Percentiles rank a stretch among this genome's conserved stretches.
These are phyloP conservation scores for Mycena chlorophos DNA, from an alignment of 768 basidiomycete genomes.

Conservation along the genomic window DNA sequence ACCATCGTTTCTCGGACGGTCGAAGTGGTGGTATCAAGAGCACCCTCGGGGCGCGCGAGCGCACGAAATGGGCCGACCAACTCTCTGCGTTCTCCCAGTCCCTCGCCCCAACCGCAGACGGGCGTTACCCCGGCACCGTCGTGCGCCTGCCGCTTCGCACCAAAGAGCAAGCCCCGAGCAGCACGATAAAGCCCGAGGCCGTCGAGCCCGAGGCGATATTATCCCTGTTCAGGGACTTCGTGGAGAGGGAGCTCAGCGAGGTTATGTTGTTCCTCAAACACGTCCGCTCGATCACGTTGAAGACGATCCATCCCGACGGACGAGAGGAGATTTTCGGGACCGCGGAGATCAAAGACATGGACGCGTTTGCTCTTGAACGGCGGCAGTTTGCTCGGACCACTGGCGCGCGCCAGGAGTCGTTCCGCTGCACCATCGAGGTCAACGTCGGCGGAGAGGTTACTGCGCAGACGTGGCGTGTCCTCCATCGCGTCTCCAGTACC, in stretches of 20 bases:
- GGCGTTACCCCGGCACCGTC: conserved; percentile 23
- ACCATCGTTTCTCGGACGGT: conserved; percentile 16
- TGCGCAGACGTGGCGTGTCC: conserved; percentile 23
- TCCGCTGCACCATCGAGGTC: conserved; percentile 16
- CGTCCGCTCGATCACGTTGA: conserved; percentile 28
- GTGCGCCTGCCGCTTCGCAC: conserved; percentile 33
- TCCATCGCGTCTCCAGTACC: conserved; percentile 17
- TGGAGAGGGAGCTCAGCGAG: conserved; percentile 26
- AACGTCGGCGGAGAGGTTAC: neutral
- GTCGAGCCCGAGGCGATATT: conserved; percentile 20
- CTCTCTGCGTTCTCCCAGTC: conserved; percentile 23
- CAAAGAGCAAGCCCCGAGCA: conserved; percentile 9
- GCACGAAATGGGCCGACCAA: conserved; percentile 22
- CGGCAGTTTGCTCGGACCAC: conserved; percentile 17
- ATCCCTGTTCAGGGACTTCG: conserved; percentile 27
- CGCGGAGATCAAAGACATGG: conserved; percentile 15
- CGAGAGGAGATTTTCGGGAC: conserved; percentile 15
- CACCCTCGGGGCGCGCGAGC: conserved; percentile 8
- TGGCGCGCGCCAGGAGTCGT: conserved; percentile 11
- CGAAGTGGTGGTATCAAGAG: conserved; percentile 22
- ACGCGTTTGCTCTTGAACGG: conserved; percentile 14
- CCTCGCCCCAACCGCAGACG: conserved; percentile 1
- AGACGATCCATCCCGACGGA: conserved; percentile 23
- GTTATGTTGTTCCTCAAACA: conserved; percentile 31
- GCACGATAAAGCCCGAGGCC: conserved; percentile 13